A percentile compares a stretch with the other conserved stretches of the same genome.
Conservation (phyloP, 345 rosid species). For the Eucalyptus dawsonii region DNA sequence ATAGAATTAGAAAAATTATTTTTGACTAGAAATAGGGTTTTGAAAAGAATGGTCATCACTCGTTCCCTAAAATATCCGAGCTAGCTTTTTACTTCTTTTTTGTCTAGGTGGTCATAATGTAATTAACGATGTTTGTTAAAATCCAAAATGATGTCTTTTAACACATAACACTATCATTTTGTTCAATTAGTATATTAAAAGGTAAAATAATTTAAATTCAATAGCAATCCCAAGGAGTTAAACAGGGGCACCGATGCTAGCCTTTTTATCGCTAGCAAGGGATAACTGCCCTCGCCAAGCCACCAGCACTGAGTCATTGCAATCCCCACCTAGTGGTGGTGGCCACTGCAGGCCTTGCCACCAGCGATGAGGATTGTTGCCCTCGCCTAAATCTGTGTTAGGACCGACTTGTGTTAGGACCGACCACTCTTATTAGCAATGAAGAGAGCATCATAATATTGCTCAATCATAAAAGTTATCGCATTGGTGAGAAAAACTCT, state of each 20-base stretch:
- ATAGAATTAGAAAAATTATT: too few relatives aligned
- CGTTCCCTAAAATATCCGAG: too few relatives aligned
- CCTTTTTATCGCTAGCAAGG: neutral
- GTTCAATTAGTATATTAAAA: too few relatives aligned
- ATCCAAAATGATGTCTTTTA: neutral
- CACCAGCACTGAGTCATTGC: neutral
- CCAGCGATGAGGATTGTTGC: too few relatives aligned
- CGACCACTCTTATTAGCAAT: accelerated
- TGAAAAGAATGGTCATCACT: too few relatives aligned
- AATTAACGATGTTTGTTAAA: neutral
- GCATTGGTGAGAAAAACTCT: neutral
- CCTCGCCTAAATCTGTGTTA: too few relatives aligned
- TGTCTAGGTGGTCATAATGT: neutral
- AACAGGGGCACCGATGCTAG: neutral
- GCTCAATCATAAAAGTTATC: too few relatives aligned
- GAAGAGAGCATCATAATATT: neutral
- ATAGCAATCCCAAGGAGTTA: neutral
- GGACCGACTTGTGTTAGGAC: neutral
- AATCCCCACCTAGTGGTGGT: neutral
- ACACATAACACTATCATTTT: neutral
- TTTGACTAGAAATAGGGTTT: too few relatives aligned
- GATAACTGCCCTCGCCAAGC: neutral
- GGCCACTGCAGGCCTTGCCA: neutral
- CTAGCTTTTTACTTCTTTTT: too few relatives aligned
- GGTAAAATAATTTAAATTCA: too few relatives aligned